Percentiles rank a stretch among this genome's conserved stretches.
Evolutionary conservation across 352 stramenopile genomes (phyloP).

Genomic region (Globisporangium recalcitrans): DNA sequence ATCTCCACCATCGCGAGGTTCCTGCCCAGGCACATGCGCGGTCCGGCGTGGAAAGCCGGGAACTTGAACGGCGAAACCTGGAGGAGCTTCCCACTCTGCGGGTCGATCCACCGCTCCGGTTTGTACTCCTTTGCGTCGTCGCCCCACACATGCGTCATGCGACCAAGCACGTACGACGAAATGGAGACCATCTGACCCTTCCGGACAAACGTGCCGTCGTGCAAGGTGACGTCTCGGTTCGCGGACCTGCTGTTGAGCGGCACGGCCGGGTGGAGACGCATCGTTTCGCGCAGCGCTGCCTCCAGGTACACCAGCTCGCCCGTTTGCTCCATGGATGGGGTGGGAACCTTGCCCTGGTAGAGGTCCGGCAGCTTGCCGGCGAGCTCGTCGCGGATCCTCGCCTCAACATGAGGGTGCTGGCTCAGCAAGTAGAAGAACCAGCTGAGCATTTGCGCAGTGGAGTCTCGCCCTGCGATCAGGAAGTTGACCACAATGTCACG

Average conservation of each 20-base stretch:
- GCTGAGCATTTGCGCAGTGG: constrained; percentile 30
- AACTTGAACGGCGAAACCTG: constrained; percentile 37
- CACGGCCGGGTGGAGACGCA: constrained; percentile 31
- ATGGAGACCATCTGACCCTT: constrained; percentile 30
- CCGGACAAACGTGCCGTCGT: constrained; percentile 48
- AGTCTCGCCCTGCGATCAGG: constrained; percentile 43
- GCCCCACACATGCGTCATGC: constrained; percentile 41
- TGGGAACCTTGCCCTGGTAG: not conserved
- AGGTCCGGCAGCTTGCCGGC: constrained; percentile 4
- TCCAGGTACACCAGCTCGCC: constrained; percentile 17
- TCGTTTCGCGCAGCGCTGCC: constrained; percentile 27
- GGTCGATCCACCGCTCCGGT: constrained; percentile 43
- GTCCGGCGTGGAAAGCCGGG: constrained; percentile 44
- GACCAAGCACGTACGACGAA: constrained; percentile 36
- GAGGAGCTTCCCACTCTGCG: constrained; percentile 22
- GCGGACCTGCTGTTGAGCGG: constrained; percentile 27
- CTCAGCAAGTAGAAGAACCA: constrained; percentile 45
- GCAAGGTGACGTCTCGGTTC: constrained; percentile 39
- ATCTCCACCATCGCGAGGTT: not conserved
- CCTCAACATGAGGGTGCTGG: constrained; percentile 29
- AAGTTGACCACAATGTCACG: constrained; percentile 50
- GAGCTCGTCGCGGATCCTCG: constrained; percentile 26
- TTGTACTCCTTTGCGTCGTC: constrained; percentile 34
- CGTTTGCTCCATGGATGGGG: constrained; percentile 8
- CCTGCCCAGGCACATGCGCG: constrained; percentile 42